Evolutionary conservation across 2,329 filamentous ascomycete species (phyloP).

Genomic region (Endoconidiophora laricicola): DNA sequence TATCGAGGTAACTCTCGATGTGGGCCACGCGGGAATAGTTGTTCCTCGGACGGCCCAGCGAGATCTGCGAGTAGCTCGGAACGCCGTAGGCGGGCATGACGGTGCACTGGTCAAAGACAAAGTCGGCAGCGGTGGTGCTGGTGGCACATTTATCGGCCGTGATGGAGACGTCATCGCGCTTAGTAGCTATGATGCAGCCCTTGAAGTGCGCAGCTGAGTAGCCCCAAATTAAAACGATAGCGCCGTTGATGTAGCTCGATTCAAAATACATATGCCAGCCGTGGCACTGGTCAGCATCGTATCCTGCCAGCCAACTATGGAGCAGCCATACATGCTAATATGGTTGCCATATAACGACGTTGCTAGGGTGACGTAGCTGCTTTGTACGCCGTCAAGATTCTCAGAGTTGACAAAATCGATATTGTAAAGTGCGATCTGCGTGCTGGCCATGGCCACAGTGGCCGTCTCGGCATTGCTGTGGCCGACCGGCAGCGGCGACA

Average conservation of each 20-base stretch:
- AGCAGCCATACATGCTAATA: slow-evolving; percentile 23
- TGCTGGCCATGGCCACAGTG: slow-evolving; percentile 27
- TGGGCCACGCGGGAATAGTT: slow-evolving; percentile 31
- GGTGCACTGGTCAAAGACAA: slow-evolving; percentile 21
- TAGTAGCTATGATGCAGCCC: slow-evolving; percentile 20
- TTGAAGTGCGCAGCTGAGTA: slow-evolving; percentile 26
- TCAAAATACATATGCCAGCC: slow-evolving; percentile 30
- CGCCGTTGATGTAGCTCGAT: slow-evolving; percentile 27
- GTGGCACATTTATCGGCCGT: slow-evolving; percentile 24
- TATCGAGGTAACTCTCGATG: slow-evolving; percentile 31
- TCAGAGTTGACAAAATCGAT: slow-evolving; percentile 34
- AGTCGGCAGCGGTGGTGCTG: slow-evolving; percentile 21
- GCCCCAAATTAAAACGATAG: slow-evolving; percentile 25
- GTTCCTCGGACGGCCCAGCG: slow-evolving; percentile 31
- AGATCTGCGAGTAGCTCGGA: slow-evolving; percentile 20
- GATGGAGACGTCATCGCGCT: slow-evolving; percentile 18
- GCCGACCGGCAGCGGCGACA: slow-evolving; percentile 17
- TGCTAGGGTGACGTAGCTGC: slow-evolving; percentile 27
- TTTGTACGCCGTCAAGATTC: slow-evolving; percentile 28
- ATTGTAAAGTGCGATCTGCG: slow-evolving; percentile 44
- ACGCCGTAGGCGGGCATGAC: slow-evolving; percentile 17
- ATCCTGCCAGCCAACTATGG: slow-evolving; percentile 32
- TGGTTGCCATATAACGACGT: slow-evolving; percentile 8
- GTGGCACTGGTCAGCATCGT: slow-evolving; percentile 27
- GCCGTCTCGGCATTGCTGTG: slow-evolving; percentile 36